phyloP scores from a whole-genome alignment of 164 flowering plant genomes.

The Brasenia schreberi region DNA sequence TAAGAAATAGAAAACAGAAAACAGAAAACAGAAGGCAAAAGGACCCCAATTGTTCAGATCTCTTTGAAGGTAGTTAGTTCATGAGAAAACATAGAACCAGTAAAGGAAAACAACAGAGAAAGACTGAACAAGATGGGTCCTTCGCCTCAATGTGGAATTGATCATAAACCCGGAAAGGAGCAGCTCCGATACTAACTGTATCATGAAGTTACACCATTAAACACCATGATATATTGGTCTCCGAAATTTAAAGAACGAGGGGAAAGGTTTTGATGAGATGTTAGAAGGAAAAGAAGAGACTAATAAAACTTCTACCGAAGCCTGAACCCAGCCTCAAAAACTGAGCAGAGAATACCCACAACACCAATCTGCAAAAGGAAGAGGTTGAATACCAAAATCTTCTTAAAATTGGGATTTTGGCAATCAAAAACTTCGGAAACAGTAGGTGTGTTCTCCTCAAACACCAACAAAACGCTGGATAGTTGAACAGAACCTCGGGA shows the following conservation, averaged over 20 bases:
- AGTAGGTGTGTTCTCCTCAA: neutral
- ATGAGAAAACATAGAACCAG: conserved; percentile 87
- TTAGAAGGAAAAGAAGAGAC: neutral
- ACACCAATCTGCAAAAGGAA: neutral
- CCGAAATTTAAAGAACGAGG: neutral
- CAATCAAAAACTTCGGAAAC: neutral
- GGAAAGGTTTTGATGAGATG: neutral
- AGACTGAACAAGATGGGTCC: conserved; percentile 81
- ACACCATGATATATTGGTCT: neutral
- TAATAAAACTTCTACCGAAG: neutral
- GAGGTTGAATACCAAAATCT: neutral
- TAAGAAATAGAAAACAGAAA: neutral
- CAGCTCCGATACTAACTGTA: conserved; percentile 25
- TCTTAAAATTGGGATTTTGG: neutral
- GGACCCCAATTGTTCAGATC: conserved; percentile 30
- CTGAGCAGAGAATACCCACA: neutral
- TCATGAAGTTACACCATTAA: neutral
- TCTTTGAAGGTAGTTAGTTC: conserved; percentile 13
- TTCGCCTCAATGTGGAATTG: conserved; percentile 19
- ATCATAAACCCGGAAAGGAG: conserved; percentile 62
- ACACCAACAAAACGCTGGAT: neutral
- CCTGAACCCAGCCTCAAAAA: neutral
- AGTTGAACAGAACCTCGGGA: conserved; percentile 26
- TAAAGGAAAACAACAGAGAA: conserved; percentile 88
- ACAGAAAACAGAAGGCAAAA: conserved; percentile 9